phyloP scores from a whole-genome alignment of 2,329 filamentous ascomycete species.

The Colletotrichum cordylinicola region DNA sequence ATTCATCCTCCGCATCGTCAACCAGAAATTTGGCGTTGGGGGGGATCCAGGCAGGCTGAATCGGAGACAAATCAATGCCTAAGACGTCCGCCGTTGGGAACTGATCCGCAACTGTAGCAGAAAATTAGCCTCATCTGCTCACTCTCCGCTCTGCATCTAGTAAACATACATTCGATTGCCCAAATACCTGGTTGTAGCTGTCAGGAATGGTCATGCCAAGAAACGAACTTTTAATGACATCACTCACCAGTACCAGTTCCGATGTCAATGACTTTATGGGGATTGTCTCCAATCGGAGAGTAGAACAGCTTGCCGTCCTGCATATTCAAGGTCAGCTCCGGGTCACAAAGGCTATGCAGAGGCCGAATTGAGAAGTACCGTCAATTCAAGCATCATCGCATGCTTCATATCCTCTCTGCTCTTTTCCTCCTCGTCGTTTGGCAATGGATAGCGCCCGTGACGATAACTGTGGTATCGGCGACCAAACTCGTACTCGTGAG shows the following conservation, averaged over 20 bases:
- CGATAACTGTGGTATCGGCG: conserved; percentile 49
- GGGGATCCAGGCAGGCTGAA: conserved; percentile 56
- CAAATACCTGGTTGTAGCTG: conserved; percentile 43
- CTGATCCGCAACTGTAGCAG: conserved; percentile 49
- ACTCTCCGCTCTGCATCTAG: background rate
- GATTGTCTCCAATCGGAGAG: conserved; percentile 43
- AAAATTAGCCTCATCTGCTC: background rate
- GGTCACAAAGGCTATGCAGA: background rate
- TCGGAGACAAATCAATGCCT: conserved; percentile 50
- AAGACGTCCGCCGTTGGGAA: conserved; percentile 44
- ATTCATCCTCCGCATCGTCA: conserved; percentile 66
- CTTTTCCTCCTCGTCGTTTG: conserved; percentile 52
- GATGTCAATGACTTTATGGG: conserved; percentile 50
- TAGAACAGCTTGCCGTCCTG: conserved; percentile 44
- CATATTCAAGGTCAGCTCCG: no score
- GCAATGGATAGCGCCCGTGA: conserved; percentile 49
- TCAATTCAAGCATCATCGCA: conserved; percentile 45
- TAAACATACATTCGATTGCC: conserved; percentile 51
- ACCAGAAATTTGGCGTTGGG: conserved; percentile 67
- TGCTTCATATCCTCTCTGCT: conserved; percentile 52
- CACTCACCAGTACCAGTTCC: conserved; percentile 53
- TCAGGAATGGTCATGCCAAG: background rate
- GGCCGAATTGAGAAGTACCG: background rate
- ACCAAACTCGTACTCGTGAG: conserved; percentile 46
- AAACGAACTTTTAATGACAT: background rate